These are phyloP conservation scores for Tylopilus sp. DNA, from an alignment of 768 basidiomycete genomes.

Conservation along the genomic window DNA sequence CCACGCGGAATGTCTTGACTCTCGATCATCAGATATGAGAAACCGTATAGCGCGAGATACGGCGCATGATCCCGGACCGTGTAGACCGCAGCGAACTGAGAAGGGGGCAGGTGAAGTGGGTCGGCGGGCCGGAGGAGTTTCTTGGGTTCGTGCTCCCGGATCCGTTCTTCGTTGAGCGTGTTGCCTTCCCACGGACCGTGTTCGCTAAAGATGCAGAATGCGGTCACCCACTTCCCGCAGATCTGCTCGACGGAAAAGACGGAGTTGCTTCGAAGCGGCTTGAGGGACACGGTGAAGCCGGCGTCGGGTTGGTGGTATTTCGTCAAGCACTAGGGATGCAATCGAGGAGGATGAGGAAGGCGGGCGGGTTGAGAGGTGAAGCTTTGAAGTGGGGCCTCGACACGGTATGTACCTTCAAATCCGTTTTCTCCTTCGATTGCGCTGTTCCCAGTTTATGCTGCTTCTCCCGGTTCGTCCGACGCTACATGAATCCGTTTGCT, in stretches of 20 bases:
- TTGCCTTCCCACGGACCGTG: conserved; percentile 33
- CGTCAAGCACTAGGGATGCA: conserved; percentile 3
- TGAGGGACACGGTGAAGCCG: conserved; percentile 30
- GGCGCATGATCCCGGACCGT: conserved; percentile 19
- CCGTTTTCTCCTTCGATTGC: too few species aligned
- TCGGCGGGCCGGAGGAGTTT: conserved; percentile 31
- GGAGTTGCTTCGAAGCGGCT: conserved; percentile 28
- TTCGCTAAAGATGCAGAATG: conserved; percentile 35
- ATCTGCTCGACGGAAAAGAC: conserved; percentile 30
- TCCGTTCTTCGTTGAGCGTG: conserved; percentile 28
- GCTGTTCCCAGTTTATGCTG: too few species aligned
- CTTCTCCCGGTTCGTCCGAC: too few species aligned
- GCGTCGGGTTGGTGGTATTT: conserved; percentile 34
- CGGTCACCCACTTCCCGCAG: conserved; percentile 37
- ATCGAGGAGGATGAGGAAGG: background rate
- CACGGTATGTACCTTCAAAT: too few species aligned
- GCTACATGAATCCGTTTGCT: too few species aligned
- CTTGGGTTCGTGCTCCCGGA: conserved; percentile 28
- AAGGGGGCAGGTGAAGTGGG: conserved; percentile 21
- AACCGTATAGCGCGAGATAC: conserved; percentile 24
- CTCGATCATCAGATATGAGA: conserved; percentile 30
- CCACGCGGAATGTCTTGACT: conserved; percentile 29
- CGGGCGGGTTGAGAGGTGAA: too few species aligned
- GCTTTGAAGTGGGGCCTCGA: too few species aligned
- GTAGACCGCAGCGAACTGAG: conserved; percentile 28